A percentile compares a stretch with the other conserved stretches of the same genome.
These are phyloP conservation scores for Cucumis sativus DNA, from an alignment of 306 rosid species.

Conservation along the genomic window DNA sequence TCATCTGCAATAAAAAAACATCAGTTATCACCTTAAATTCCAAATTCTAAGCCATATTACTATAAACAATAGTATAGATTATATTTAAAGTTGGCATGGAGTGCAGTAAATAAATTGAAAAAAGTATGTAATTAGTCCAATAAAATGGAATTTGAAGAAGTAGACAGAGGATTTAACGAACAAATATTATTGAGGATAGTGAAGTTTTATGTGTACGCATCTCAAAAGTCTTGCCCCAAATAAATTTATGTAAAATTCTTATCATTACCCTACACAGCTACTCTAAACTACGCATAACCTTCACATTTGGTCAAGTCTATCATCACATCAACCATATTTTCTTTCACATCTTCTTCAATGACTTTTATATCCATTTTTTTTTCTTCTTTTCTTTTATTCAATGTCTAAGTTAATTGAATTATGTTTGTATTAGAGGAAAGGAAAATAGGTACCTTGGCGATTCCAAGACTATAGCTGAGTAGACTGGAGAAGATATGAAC, in stretches of 20 bases:
- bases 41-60: no score
- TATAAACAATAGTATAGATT: no score
- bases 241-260: no score
- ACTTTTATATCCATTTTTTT: background rate
- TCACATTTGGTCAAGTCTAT: background rate
- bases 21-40: background rate
- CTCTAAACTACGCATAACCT: background rate
- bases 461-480: constrained; percentile 41
- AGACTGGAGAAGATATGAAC: constrained; percentile 31
- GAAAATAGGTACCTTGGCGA: constrained; percentile 35
- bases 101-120: no score
- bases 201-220: background rate
- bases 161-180: no score
- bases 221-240: background rate
- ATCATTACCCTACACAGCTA: no score
- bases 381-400: background rate
- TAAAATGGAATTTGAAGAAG: no score
- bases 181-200: background rate
- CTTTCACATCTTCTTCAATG: background rate
- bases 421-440: background rate
- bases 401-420: no score
- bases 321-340: background rate
- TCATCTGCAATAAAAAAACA: constrained; percentile 22
- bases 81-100: no score
- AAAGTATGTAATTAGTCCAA: no score